Evolutionary conservation across 129 eudicot species (phyloP), one percentile per base, ranked within the genome.

Genomic region (Pittosporum tobira): DNA sequence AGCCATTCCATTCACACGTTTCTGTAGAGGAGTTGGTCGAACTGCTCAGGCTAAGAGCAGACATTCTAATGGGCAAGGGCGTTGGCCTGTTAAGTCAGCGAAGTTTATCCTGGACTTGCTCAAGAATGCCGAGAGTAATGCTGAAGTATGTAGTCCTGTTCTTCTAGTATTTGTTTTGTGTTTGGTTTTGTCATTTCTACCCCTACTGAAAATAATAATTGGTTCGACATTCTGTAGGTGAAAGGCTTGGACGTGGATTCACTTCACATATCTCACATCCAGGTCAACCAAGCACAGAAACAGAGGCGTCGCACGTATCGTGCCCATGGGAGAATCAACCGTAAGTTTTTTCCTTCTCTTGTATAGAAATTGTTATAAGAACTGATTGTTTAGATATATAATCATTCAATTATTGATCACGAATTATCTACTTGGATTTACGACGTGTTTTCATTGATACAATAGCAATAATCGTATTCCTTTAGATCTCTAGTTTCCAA

Each of bases 251-350:
- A 60, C 70, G 81, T 82, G 53, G 88, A 82, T 71, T 45, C 88
- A 5, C 84, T 82, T 45, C 67, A 67, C 76, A 74, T 82, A 46
- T 74, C 88, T 10, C 84, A 78, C 78, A 81, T 81, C 48, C 84
- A 77, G 57, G 88, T 81, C 23, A 81, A 81, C 71, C 84, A 81
- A 68, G 84, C 84, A 52, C 81, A 67, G 26, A 81, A 81, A 57
- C 81, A 76, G 67, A 81, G 83, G 57, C 88, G 83, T 37, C 79
- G 80, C 1, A 81, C 83, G 0, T 81, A 73, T 61, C 88, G 83
- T 59, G 88, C 83, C 24, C 83, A 81, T 43, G 83, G 88, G 57
- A 73, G 88, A 52, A 82, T 82, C 63, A 78, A 82, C 50, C 88
- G 84, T 82, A 46, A 67, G 84, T 71, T 1, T 49, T 70, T 13